Percentiles rank a stretch among this genome's conserved stretches.
These are phyloP conservation scores for Fraxinus pennsylvanica DNA, from an alignment of 257 asterid species.

Conservation along the genomic window DNA sequence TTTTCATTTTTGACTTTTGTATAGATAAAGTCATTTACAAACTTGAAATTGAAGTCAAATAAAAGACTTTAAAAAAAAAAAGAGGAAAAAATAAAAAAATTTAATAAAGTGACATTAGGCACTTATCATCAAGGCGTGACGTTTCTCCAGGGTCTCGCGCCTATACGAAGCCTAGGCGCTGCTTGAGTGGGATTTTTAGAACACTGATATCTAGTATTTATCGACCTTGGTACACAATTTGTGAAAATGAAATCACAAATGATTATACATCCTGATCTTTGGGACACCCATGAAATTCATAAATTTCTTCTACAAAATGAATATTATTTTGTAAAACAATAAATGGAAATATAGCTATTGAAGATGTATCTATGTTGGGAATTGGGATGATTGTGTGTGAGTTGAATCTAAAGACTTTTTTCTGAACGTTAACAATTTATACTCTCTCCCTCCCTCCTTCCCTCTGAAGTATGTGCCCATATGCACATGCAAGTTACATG, in stretches of 20 bases:
- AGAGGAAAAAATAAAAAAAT: too few species aligned
- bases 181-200: too few species aligned
- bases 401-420: background rate
- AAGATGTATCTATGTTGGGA: conserved; percentile 4
- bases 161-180: too few species aligned
- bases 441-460: too few species aligned
- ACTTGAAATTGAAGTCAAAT: too few species aligned
- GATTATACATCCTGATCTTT: background rate
- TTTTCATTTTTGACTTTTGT: too few species aligned
- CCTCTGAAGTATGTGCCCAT: conserved; percentile 7
- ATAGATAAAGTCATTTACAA: too few species aligned
- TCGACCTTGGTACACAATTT: background rate
- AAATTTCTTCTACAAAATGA: background rate
- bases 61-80: too few species aligned
- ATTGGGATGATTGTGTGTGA: background rate
- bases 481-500: conserved; percentile 14
- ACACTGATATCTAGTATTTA: background rate
- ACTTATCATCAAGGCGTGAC: too few species aligned
- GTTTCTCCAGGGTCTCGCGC: too few species aligned
- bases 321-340: conserved; percentile 3
- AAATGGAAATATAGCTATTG: background rate
- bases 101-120: too few species aligned
- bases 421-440: background rate
- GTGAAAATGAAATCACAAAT: background rate
- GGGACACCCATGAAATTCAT: background rate